phyloP scores from a whole-genome alignment of 306 rosid species.

The Sophora flavescens region DNA sequence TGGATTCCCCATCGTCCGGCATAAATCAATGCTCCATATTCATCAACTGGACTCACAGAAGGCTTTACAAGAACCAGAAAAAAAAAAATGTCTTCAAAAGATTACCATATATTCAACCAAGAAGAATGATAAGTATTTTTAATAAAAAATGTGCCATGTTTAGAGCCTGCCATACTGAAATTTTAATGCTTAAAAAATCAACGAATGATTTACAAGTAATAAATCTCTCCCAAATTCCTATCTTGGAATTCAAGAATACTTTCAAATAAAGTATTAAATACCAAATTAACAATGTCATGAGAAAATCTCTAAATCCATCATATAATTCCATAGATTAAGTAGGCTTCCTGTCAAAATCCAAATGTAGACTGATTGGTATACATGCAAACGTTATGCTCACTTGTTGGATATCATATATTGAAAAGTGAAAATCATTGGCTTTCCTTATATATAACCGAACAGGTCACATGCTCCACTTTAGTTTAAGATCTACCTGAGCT shows the following conservation, averaged over 20 bases:
- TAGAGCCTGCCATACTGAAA: slow-evolving; percentile 33
- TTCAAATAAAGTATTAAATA: slow-evolving; percentile 16
- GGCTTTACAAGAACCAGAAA: slow-evolving; percentile 62
- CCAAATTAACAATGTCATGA: not conserved
- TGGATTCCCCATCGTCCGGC: slow-evolving; percentile 97
- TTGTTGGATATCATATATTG: not conserved
- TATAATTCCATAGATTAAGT: slow-evolving; percentile 1
- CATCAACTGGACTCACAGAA: slow-evolving; percentile 80
- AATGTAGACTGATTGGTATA: not conserved
- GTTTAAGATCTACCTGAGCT: slow-evolving; percentile 71
- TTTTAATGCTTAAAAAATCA: slow-evolving; percentile 17
- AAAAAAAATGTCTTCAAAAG: slow-evolving; percentile 3
- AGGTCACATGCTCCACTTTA: slow-evolving; percentile 34
- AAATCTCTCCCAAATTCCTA: slow-evolving; percentile 19
- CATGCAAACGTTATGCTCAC: not conserved
- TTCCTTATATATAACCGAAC: not conserved
- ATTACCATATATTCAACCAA: slow-evolving; percentile 39
- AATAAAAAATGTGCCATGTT: not conserved
- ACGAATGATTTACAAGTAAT: not conserved
- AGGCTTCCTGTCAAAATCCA: not conserved
- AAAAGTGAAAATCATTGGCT: slow-evolving; percentile 10
- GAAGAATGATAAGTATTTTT: not conserved
- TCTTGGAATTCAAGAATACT: slow-evolving; percentile 23
- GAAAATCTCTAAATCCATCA: slow-evolving; percentile 30
- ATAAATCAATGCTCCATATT: slow-evolving; percentile 88